Evolutionary conservation across 106 monocot species (phyloP).

Genomic region (Allium cepa): DNA sequence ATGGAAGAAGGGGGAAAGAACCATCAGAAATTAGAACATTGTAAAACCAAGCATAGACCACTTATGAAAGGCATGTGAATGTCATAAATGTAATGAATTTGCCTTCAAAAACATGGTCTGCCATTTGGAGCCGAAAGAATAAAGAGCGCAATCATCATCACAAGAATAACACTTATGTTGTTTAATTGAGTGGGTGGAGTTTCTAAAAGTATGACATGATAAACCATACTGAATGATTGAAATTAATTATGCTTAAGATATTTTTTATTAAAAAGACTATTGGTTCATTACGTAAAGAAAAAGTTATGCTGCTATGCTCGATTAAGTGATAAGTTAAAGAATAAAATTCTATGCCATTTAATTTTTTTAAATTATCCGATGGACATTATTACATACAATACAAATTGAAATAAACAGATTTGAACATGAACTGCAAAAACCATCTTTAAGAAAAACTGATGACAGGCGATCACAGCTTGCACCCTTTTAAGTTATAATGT

Average conservation of each 20-base stretch:
- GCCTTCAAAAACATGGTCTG: background rate
- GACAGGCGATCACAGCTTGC: no score
- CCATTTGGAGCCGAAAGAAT: background rate
- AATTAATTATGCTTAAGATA: background rate
- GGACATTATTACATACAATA: no score
- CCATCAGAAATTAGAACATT: background rate
- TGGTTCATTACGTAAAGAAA: background rate
- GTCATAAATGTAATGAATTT: conserved; percentile 3
- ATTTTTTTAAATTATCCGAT: background rate
- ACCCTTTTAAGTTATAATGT: no score
- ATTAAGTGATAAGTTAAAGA: background rate
- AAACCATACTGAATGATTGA: background rate
- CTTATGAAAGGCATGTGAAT: conserved; percentile 7
- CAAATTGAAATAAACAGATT: no score
- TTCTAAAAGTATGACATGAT: background rate
- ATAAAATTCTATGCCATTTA: background rate
- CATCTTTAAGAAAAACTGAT: no score
- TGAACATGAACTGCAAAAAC: no score
- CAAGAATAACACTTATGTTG: background rate
- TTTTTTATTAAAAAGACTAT: background rate
- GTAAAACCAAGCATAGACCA: background rate
- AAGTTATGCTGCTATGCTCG: background rate
- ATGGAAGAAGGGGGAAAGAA: background rate
- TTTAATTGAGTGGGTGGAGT: background rate
- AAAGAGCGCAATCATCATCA: background rate